Conservation (phyloP, 2,329 filamentous ascomycete species). For the Calonectria leucothoes region DNA sequence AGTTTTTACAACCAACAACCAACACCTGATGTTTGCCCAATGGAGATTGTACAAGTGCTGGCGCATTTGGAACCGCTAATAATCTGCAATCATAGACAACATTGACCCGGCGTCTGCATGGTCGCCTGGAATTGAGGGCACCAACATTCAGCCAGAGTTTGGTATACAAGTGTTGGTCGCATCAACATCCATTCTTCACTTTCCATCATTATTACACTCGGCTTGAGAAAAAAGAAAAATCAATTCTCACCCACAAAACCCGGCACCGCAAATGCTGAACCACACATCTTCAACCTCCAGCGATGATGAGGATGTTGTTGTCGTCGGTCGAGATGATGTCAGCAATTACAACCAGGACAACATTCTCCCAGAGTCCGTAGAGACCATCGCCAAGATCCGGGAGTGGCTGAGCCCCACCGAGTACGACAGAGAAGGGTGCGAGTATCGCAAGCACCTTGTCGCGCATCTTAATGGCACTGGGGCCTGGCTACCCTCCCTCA, state of each 20-base stretch:
- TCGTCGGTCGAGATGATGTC: conserved; percentile 16
- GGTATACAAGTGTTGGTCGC: background rate
- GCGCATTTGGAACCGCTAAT: background rate
- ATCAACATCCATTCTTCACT: background rate
- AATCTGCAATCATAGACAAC: background rate
- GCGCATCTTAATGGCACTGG: conserved; percentile 32
- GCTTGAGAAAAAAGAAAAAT: background rate
- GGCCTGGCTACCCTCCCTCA: conserved; percentile 19
- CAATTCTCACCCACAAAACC: background rate
- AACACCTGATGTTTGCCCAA: background rate
- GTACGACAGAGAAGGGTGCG: conserved; percentile 36
- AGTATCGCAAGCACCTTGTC: conserved; percentile 38
- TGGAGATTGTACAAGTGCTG: background rate
- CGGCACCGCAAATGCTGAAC: background rate
- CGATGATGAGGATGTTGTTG: conserved; percentile 25
- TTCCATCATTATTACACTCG: background rate
- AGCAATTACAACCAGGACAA: conserved; percentile 5
- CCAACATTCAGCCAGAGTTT: background rate
- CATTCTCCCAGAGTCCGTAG: background rate
- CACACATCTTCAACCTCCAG: background rate
- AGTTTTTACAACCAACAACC: background rate
- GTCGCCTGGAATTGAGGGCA: no score
- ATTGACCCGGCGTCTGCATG: no score
- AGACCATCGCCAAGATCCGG: conserved; percentile 27
- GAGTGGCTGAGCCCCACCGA: conserved; percentile 44